phyloP scores from a whole-genome alignment of 108 stramenopile species.

The Aureococcus anophagefferens region DNA sequence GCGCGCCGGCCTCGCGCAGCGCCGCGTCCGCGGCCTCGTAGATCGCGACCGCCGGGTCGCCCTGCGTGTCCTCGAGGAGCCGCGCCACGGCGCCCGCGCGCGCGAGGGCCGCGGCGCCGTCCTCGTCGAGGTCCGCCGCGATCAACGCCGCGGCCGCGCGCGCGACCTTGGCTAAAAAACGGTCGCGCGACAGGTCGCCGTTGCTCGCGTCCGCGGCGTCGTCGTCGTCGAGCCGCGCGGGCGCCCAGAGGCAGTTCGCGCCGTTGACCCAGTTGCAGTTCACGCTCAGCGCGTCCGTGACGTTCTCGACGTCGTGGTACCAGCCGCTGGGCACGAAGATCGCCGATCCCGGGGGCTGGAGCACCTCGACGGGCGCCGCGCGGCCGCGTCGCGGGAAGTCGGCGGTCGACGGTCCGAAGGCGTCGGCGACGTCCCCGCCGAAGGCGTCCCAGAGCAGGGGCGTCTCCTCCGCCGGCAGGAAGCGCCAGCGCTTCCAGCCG shows the following conservation, averaged over 20 bases:
- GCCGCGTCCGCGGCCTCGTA: no score
- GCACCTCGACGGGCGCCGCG: constrained; percentile 24
- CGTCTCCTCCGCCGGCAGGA: constrained; percentile 18
- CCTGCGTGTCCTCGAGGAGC: no score
- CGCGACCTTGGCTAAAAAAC: no score
- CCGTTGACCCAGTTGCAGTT: constrained; percentile 79
- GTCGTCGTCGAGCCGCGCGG: not conserved
- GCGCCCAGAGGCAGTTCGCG: constrained; percentile 28
- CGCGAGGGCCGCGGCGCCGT: no score
- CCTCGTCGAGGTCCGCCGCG: no score
- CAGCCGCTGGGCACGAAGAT: constrained; percentile 71
- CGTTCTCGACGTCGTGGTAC: constrained; percentile 69
- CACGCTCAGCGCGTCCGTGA: constrained; percentile 63
- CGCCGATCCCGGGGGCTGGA: constrained; percentile 56
- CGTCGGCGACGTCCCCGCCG: not conserved
- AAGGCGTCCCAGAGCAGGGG: constrained; percentile 14
- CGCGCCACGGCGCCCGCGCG: no score
- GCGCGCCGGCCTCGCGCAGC: no score
- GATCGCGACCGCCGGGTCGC: no score
- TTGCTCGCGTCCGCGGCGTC: not conserved
- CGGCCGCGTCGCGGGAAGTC: constrained; percentile 1
- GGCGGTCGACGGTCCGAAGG: constrained; percentile 8
- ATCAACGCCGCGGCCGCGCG: no score
- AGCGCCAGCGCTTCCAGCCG: constrained; percentile 69
- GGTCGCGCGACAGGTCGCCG: no score